Evolutionary conservation across 257 asterid genomes (phyloP).

Genomic region (Ehretia macrophylla): DNA sequence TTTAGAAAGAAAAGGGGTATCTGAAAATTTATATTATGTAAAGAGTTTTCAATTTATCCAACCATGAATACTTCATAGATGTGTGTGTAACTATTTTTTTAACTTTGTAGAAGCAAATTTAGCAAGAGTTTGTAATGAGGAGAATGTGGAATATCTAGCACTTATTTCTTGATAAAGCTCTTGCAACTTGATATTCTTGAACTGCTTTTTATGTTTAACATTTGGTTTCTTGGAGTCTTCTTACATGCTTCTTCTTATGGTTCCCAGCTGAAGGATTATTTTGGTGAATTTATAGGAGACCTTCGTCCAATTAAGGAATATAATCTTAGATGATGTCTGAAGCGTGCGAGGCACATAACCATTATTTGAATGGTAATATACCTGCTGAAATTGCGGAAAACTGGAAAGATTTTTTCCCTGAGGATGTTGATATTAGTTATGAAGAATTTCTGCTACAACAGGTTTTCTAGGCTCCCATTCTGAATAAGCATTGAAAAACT

Average conservation of each 20-base stretch:
- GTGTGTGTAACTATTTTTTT: no score
- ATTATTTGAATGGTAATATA: slow-evolving; percentile 41
- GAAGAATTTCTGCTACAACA: slow-evolving; percentile 71
- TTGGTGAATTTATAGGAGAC: not conserved
- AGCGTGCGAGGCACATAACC: slow-evolving; percentile 36
- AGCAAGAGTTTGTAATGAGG: no score
- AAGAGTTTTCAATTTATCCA: no score
- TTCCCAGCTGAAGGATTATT: not conserved
- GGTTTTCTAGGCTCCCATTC: slow-evolving; percentile 19
- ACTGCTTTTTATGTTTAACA: not conserved
- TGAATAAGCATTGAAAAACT: not conserved
- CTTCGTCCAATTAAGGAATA: slow-evolving; percentile 9
- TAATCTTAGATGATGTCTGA: slow-evolving; percentile 32
- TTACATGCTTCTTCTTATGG: not conserved
- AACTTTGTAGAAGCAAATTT: no score
- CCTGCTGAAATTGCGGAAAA: slow-evolving; percentile 73
- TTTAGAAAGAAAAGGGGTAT: no score
- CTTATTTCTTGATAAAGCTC: no score
- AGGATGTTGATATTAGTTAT: slow-evolving; percentile 62
- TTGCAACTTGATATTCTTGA: not conserved
- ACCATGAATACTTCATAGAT: no score
- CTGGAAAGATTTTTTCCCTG: slow-evolving; percentile 66
- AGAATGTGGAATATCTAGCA: no score
- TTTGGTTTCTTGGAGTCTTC: not conserved
- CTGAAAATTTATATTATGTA: no score